A percentile compares a stretch with the other conserved stretches of the same genome.
phyloP scores from a whole-genome alignment of 2,329 filamentous ascomycete species.

The Penicillium sp. region DNA sequence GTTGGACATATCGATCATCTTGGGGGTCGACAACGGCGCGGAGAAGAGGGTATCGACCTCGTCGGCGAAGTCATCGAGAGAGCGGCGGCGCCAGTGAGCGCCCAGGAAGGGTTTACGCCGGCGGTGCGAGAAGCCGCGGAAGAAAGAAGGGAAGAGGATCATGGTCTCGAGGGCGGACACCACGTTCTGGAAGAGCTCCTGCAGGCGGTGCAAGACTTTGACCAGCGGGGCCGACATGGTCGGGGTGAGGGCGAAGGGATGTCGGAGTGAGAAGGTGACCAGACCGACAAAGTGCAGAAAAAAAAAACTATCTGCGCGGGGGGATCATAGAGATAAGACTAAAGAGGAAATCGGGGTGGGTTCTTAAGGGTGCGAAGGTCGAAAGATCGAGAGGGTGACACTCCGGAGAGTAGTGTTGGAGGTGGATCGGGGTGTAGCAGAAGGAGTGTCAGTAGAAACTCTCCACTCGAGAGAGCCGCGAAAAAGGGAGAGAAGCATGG shows the following conservation, averaged over 20 bases:
- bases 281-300: slow-evolving; percentile 7
- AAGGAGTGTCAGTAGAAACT: not conserved
- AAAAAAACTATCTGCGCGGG: not conserved
- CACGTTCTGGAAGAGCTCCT: slow-evolving; percentile 42
- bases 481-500: slow-evolving; percentile 19
- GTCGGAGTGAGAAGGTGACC: slow-evolving; percentile 2
- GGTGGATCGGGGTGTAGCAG: slow-evolving; percentile 20
- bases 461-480: not conserved
- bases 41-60: slow-evolving; percentile 41
- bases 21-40: slow-evolving; percentile 33
- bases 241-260: slow-evolving; percentile 5
- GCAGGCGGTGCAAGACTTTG: slow-evolving; percentile 42
- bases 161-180: slow-evolving; percentile 41
- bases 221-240: slow-evolving; percentile 38
- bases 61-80: slow-evolving; percentile 39
- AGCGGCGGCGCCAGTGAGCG: slow-evolving; percentile 36
- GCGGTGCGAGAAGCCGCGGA: slow-evolving; percentile 33
- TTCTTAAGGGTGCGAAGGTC: slow-evolving; percentile 7
- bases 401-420: slow-evolving; percentile 23
- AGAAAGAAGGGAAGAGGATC: slow-evolving; percentile 41
- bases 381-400: slow-evolving; percentile 17
- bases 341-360: slow-evolving; percentile 14
- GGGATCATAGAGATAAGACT: slow-evolving; percentile 17
- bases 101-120: slow-evolving; percentile 35
- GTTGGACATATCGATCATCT: slow-evolving; percentile 46